Evolutionary conservation across 345 rosid genomes (phyloP).

Genomic region (Brassica napus): Da-Ae NC_063446.1:12022001-12022500

Average conservation of each 20-base stretch:
- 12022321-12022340: background rate
- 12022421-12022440: conserved; percentile 32
- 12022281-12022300: conserved; percentile 20
- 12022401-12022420: conserved; percentile 32
- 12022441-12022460: conserved; percentile 35
- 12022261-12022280: conserved; percentile 9
- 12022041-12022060: background rate
- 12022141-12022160: conserved; percentile 23
- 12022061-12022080: background rate
- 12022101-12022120: conserved; percentile 26
- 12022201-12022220: background rate
- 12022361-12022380: conserved; percentile 24
- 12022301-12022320: background rate
- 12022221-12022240: conserved; percentile 30
- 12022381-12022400: conserved; percentile 10
- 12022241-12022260: conserved; percentile 26
- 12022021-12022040: background rate
- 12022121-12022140: conserved; percentile 6
- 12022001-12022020: background rate
- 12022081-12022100: conserved; percentile 19
- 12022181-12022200: conserved; percentile 1
- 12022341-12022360: background rate
- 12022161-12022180: background rate
- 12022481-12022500: background rate
- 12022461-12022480: background rate